Evolutionary conservation across 805 yeast species (phyloP), one percentile per base, ranked within the genome.

Genomic region (Ogataea nonfermentans): DNA sequence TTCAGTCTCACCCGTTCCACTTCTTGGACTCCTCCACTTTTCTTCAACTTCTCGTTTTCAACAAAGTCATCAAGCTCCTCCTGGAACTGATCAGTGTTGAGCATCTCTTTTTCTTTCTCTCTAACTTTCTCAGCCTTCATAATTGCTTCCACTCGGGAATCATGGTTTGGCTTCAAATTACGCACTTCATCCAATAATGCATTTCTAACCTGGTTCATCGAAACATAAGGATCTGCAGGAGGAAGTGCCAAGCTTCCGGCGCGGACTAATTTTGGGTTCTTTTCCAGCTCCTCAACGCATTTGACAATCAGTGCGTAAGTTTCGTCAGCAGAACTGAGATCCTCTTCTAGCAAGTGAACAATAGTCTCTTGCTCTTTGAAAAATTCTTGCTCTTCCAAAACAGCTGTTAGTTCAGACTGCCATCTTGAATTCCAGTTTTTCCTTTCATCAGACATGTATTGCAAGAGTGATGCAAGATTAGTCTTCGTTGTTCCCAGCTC

Each of bases 311-410:
- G 67, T 28, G 75, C 76, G 55, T 81, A 87, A 0, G 97, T 91
- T 55, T 89, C 95, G 32, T 71, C 70, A 1, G 95, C 93, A 52
- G 80, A 83, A 16, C 73, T 75, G 23, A 93, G 63, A 62, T 93
- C 99, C 46, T 87, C 93, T 29, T 74, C 76, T 47, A 93, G 64
- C 56, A 91, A 95, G 22, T 70, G 71, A 2, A 87, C 77, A 39
- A 95, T 73, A 44, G 87, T 95, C 53, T 88, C 96, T 61, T 91
- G 97, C 13, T 88, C 72, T 40, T 85, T 85, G 64, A 90, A 79
- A 59, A 88, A 88, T 49, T 91, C 95, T 60, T 93, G 98, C 55
- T 90, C 97, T 54, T 88, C 95, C 48, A 95, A 84, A 10, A 93
- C 91, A 25, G 82, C 81, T 45, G 88, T 93, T 40, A 93, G 72